A percentile compares a stretch with the other conserved stretches of the same genome.
Evolutionary conservation across 2,329 filamentous ascomycete genomes (phyloP).

Genomic region (Aspergillus oerlinghausenensis): DNA sequence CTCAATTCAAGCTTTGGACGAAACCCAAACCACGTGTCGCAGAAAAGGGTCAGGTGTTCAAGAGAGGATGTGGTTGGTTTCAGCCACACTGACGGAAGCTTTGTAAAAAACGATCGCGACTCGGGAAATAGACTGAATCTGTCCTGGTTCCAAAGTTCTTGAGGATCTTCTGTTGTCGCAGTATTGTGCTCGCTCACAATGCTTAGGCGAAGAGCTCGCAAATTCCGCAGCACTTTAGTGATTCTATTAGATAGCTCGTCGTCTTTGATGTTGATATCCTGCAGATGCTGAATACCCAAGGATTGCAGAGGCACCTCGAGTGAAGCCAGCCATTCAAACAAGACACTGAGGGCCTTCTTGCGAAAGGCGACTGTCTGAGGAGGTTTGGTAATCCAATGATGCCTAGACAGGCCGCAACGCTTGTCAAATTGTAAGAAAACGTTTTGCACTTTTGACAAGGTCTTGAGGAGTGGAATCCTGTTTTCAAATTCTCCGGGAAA

Average conservation of each 20-base stretch:
- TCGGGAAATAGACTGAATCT: background rate
- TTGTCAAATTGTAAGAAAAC: background rate
- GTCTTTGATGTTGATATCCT: background rate
- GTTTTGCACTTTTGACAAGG: background rate
- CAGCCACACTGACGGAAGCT: slow-evolving; percentile 5
- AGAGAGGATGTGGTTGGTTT: slow-evolving; percentile 12
- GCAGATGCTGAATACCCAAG: background rate
- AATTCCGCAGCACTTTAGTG: background rate
- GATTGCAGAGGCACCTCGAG: background rate
- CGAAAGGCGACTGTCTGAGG: background rate
- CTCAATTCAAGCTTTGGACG: slow-evolving; percentile 37
- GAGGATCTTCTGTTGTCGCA: background rate
- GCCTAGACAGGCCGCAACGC: background rate
- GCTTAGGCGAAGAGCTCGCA: background rate
- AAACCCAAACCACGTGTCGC: slow-evolving; percentile 38
- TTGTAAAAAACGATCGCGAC: background rate
- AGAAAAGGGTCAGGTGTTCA: slow-evolving; percentile 39
- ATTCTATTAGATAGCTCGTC: background rate
- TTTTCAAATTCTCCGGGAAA: background rate
- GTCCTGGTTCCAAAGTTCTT: background rate
- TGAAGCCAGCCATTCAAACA: background rate
- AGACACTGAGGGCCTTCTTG: background rate
- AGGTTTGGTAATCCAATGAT: background rate
- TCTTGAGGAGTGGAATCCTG: background rate
- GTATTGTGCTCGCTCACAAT: background rate